Conservation (phyloP, 2,329 filamentous ascomycete species). For the Pestalotiopsis fici region DNA sequence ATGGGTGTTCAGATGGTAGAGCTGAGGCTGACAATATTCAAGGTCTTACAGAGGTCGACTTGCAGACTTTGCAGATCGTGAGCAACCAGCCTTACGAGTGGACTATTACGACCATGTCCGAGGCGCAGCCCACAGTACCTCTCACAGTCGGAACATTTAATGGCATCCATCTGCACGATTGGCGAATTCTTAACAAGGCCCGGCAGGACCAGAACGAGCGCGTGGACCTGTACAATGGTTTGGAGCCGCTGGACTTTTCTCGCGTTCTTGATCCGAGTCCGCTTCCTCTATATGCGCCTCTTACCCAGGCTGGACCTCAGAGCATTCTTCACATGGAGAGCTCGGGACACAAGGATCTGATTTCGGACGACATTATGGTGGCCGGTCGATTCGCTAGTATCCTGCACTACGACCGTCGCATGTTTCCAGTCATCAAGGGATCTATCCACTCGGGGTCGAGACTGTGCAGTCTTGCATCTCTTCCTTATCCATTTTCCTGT, state of each 20-base stretch:
- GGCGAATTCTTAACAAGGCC: slow-evolving; percentile 47
- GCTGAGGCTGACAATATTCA: not conserved
- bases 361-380: slow-evolving; percentile 82
- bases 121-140: slow-evolving; percentile 65
- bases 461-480: slow-evolving; percentile 70
- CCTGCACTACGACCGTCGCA: slow-evolving; percentile 84
- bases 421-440: slow-evolving; percentile 74
- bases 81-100: slow-evolving; percentile 75
- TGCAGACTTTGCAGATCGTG: slow-evolving; percentile 70
- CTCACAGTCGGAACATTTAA: slow-evolving; percentile 82
- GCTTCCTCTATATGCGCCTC: slow-evolving; percentile 63
- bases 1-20: slow-evolving; percentile 8
- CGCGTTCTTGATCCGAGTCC: slow-evolving; percentile 54
- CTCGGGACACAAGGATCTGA: slow-evolving; percentile 49
- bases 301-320: slow-evolving; percentile 79
- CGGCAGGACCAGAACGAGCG: slow-evolving; percentile 34
- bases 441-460: slow-evolving; percentile 84
- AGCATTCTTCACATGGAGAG: slow-evolving; percentile 77
- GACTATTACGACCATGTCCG: slow-evolving; percentile 81
- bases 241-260: slow-evolving; percentile 30
- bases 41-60: slow-evolving; percentile 79
- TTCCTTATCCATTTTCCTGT: slow-evolving; percentile 69
- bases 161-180: slow-evolving; percentile 82
- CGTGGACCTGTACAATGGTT: slow-evolving; percentile 32
- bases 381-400: slow-evolving; percentile 88